A percentile compares a stretch with the other conserved stretches of the same genome.
phyloP scores from a whole-genome alignment of 306 rosid genomes.

The Potentilla sterilis region DNA sequence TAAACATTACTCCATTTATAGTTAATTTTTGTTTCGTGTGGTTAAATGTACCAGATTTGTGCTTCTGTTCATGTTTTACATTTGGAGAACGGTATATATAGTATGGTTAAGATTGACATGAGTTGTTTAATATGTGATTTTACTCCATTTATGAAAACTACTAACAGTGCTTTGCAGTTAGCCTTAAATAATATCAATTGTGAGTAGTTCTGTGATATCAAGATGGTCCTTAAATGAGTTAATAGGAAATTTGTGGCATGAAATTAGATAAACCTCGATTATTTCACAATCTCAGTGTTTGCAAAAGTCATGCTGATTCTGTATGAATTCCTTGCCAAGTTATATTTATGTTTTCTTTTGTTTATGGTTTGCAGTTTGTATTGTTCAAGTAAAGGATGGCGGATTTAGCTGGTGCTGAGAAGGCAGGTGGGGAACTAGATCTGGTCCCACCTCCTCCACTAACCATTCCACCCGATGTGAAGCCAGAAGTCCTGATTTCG shows the following conservation, averaged over 20 bases:
- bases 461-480: not conserved
- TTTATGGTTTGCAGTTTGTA: slow-evolving; percentile 11
- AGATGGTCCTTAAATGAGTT: not conserved
- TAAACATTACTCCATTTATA: too few relatives aligned
- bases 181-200: too few relatives aligned
- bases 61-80: too few relatives aligned
- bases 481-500: not conserved
- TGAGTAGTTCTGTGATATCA: not conserved
- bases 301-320: not conserved
- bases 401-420: slow-evolving; percentile 1
- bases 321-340: not conserved
- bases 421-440: slow-evolving; percentile 13
- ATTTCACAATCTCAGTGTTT: not conserved
- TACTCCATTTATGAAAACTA: too few relatives aligned
- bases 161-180: too few relatives aligned
- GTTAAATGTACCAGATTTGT: too few relatives aligned
- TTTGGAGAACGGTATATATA: too few relatives aligned
- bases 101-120: too few relatives aligned
- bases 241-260: not conserved
- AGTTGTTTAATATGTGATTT: too few relatives aligned
- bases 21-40: too few relatives aligned
- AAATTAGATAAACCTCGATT: not conserved
- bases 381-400: slow-evolving; percentile 34
- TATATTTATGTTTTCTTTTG: not conserved
- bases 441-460: not conserved